Evolutionary conservation across 2,329 filamentous ascomycete genomes (phyloP), one percentile per base, ranked within the genome.

Genomic region (Ophiostoma sp.): DNA sequence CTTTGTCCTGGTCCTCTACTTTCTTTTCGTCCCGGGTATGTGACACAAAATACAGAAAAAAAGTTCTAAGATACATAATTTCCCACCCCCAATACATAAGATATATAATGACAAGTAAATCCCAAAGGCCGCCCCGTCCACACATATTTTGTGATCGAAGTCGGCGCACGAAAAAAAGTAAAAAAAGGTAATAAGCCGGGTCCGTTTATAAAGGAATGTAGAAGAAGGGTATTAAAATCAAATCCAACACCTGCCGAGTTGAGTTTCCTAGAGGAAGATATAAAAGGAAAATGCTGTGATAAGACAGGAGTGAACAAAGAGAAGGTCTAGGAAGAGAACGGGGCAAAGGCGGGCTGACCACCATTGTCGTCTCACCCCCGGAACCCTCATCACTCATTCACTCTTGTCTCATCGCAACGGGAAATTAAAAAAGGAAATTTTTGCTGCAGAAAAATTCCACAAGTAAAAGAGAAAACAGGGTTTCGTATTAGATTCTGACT

Each of bases 181-280:
- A 39, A 66, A 52, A 66, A 66, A 66, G 9, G n/a, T 17, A 33
- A 59, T 7, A 72, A 69, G 63, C 71, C 63, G 71, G 64, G 72
- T 45, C 64, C 55, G 66, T 70, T 15, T 74, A 22, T 69, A 72
- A 74, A 75, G 66, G 63, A 73, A 66, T 48, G 70, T 57, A 73
- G 59, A 73, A 71, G 70, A 75, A 74, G 69, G 72, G 72, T 72
- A 73, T 72, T 72, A 52, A 57, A 59, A 52, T 55, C 50, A 55
- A 36, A 36, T 36, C 69, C 70, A 66, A 66, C 36, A 66, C 61
- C 61, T 45, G 70, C 25, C 28, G n/a, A 52, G 42, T 66, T n/a
- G n/a, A n/a, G n/a, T 72, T 33, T 25, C 50, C 31, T 66, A 36
- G 39, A 72, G 19, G 66, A 59, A 48, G 72, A 72, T 17, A 33